Base-by-base conservation (phyloP, 768 basidiomycete genomes). In the Russula virescens region DNA sequence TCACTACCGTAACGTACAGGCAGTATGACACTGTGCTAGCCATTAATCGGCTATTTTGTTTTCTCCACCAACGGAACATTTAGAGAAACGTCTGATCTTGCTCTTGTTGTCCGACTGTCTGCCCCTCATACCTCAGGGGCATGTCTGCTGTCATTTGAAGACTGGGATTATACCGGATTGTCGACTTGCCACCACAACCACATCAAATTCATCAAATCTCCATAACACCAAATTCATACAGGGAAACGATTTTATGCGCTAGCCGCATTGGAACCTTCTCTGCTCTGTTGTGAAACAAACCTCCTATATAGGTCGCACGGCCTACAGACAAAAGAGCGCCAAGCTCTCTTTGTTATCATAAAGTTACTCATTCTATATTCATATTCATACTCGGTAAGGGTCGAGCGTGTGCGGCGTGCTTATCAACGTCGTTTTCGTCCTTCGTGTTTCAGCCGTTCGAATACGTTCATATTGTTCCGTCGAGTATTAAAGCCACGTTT, bases 401-500 rank as follows among this genome's bases (percentile, higher is more conserved):
- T 16, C 53, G 9, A 14, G 31, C 8, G 35, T 23, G 23, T 16
- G 18, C 7, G 5, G 57, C 31, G 3, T 31, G 46, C 60, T 60
- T 60, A 60, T 60, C 59, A 38, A 38, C 38, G 10, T 11, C n/a
- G n/a, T n/a, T n/a, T 9, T 38, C 2, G 13, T 35, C 34, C 13
- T 51, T 8, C 40, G 40, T 14, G 38, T 60, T 40, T 47, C 51
- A 49, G 11, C 28, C 35, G 52, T 40, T 54, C 46, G 35, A 48
- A 54, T 48, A 9, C 26, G 52, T 38, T 40, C 38, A 47, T 40
- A 54, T 48, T 35, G 38, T 38, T 35, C 43, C 13, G 26, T 13
- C 13, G 43, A 23, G 38, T 34, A 56, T 62, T 57, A 57, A n/a
- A 51, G 34, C 55, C 61, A 62, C 61, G 61, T 51, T 62, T 51